Base-by-base conservation (phyloP, 164 flowering plant species). In the Vitis rotundifolia region DNA sequence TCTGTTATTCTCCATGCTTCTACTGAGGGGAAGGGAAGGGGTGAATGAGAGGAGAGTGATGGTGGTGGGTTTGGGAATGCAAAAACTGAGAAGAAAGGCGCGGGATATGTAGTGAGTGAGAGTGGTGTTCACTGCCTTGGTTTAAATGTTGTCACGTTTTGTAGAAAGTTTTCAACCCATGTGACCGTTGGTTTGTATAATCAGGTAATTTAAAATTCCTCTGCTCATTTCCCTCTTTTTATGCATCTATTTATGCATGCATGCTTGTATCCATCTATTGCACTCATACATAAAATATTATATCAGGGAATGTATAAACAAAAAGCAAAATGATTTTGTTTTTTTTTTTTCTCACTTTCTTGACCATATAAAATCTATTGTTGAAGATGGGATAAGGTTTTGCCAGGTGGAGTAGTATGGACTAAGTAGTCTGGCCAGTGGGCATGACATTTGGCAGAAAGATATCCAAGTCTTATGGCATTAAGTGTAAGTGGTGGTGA, bases 91-190 rank as follows among this genome's bases (percentile, higher is more conserved):
- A 26, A 8, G 71, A 58, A 73, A 62, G 79, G 84, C 76, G 88
- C 81, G 86, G 87, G 79, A 73, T 86, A 82, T 78, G 85, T 86
- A 82, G 85, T 14, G 75, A 73, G 80, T 18, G 79, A 70, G 73
- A 68, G 72, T 63, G 71, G 29, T 56, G 77, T 75, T 77, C 44
- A 37, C 7, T 37, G 44, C 44, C 44, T 37, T 73, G 89, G 76
- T 77, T 77, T 91, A 86, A 91, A 86, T 91, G 92, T 74, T 68
- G 54, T 89, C 98, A 91, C 98, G 98, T 79, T 91, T 80, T 70
- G 73, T 58, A 44, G 37, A 79, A 76, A 56, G 55, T 68, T 71
- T 67, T 62, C 69, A 76, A 77, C 80, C 68, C 97, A 82, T 89
- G 88, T 88, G 91, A 90, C 95, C 90, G 93, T 88, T 89, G 64